These are phyloP conservation scores for Podosphaera fusca DNA, from an alignment of 2,329 filamentous ascomycete species.

Conservation along the genomic window DNA sequence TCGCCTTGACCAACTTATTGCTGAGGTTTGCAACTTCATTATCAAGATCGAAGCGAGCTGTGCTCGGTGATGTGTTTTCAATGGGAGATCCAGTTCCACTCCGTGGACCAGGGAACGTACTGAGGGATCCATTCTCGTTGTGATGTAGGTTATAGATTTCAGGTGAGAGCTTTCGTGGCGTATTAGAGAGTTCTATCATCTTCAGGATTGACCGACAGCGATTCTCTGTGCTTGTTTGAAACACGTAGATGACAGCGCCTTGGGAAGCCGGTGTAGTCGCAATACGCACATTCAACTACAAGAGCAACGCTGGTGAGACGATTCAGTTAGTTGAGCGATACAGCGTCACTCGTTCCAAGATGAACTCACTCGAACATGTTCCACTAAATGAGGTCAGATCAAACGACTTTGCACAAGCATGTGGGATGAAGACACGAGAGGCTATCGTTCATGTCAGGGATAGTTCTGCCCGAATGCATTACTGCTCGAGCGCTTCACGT, in stretches of 20 bases:
- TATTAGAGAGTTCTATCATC: conserved; percentile 16
- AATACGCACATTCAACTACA: conserved; percentile 25
- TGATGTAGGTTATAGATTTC: conserved; percentile 18
- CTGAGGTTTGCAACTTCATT: conserved; percentile 73
- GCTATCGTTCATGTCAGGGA: not conserved
- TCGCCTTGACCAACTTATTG: conserved; percentile 89
- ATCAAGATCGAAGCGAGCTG: conserved; percentile 31
- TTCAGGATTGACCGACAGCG: conserved; percentile 16
- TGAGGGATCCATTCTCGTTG: conserved; percentile 36
- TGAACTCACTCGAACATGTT: conserved; percentile 7
- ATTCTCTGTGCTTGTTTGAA: conserved; percentile 14
- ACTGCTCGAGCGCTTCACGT: not conserved
- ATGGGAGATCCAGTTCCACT: conserved; percentile 26
- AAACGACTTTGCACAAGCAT: not conserved
- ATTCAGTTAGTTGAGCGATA: not conserved
- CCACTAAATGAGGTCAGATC: not conserved
- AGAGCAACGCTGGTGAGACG: conserved; percentile 25
- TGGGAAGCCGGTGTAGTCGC: conserved; percentile 21
- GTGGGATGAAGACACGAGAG: not conserved
- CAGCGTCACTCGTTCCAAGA: not conserved
- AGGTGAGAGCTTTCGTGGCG: conserved; percentile 8
- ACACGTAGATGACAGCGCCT: conserved; percentile 25
- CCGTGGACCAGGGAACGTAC: conserved; percentile 43
- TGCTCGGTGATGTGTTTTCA: conserved; percentile 12
- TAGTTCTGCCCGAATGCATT: not conserved